A percentile compares a stretch with the other conserved stretches of the same genome.
phyloP scores from a whole-genome alignment of 2,329 filamentous ascomycete species.

The Cladosporium halotolerans region DNA sequence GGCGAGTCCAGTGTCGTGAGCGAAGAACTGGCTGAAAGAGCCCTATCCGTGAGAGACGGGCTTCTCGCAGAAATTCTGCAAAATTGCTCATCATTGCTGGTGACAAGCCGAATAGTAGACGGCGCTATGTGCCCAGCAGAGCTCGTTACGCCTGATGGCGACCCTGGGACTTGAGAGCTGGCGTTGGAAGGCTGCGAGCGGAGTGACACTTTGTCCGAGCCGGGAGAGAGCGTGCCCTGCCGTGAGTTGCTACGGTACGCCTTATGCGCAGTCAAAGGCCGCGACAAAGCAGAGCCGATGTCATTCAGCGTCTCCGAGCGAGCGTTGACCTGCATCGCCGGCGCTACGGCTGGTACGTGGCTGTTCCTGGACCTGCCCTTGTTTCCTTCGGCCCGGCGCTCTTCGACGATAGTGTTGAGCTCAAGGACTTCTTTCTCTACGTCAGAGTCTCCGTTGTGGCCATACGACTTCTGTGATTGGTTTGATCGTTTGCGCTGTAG shows the following conservation, averaged over 20 bases:
- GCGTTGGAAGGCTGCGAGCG: constrained; percentile 4
- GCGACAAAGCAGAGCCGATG: constrained; percentile 43
- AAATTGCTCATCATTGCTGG: constrained; percentile 17
- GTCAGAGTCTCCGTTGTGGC: constrained; percentile 23
- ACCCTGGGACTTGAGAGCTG: constrained; percentile 22
- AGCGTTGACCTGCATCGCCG: constrained; percentile 39
- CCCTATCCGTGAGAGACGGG: constrained; percentile 12
- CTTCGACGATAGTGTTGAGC: constrained; percentile 45
- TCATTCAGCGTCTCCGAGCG: constrained; percentile 43
- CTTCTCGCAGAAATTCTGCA: constrained; percentile 15
- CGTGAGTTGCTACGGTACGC: constrained; percentile 1
- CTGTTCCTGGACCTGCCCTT: constrained; percentile 11
- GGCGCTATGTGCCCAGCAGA: constrained; percentile 7
- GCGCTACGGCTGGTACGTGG: constrained; percentile 44
- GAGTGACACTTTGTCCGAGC: not conserved
- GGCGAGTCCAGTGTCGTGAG: constrained; percentile 20
- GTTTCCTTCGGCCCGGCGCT: constrained; percentile 34
- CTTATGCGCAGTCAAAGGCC: constrained; percentile 27
- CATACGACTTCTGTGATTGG: constrained; percentile 14
- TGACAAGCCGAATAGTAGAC: not conserved
- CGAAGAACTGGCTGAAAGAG: constrained; percentile 18
- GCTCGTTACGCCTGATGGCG: constrained; percentile 23
- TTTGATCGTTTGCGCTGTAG: constrained; percentile 30
- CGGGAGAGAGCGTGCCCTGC: not conserved
- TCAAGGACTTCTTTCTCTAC: constrained; percentile 43